Percentiles rank a stretch among this genome's conserved stretches.
These are phyloP conservation scores for Verbena officinalis DNA, from an alignment of 257 asterid genomes.

Conservation along the genomic window DNA sequence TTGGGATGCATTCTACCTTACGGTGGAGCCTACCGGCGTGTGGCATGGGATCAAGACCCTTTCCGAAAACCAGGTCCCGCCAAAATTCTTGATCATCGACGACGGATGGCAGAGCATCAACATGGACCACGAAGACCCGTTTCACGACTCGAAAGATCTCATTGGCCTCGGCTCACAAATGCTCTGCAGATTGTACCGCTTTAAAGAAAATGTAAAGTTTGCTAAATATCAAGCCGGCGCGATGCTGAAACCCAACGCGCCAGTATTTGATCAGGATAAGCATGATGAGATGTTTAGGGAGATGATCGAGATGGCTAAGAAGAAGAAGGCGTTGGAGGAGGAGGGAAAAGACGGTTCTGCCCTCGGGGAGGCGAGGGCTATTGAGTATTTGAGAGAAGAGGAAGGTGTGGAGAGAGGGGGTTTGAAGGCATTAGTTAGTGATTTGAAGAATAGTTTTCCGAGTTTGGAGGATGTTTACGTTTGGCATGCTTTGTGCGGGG, in stretches of 20 bases:
- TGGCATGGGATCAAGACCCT: slow-evolving; percentile 46
- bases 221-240: slow-evolving; percentile 39
- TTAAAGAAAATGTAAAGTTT: slow-evolving; percentile 47
- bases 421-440: slow-evolving; percentile 40
- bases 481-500: slow-evolving; percentile 59
- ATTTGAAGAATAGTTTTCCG: slow-evolving; percentile 37
- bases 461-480: slow-evolving; percentile 46
- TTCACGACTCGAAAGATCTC: slow-evolving; percentile 35
- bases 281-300: slow-evolving; percentile 37
- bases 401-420: slow-evolving; percentile 35
- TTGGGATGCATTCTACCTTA: slow-evolving; percentile 55
- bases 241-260: slow-evolving; percentile 37
- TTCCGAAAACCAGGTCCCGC: slow-evolving; percentile 34
- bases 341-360: slow-evolving; percentile 11
- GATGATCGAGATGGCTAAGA: slow-evolving; percentile 39
- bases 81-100: slow-evolving; percentile 43
- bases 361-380: slow-evolving; percentile 31
- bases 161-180: slow-evolving; percentile 43
- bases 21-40: slow-evolving; percentile 47
- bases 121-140: slow-evolving; percentile 48
- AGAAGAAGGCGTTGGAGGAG: slow-evolving; percentile 36
- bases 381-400: slow-evolving; percentile 32
- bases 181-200: slow-evolving; percentile 44
- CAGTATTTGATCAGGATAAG: slow-evolving; percentile 38
- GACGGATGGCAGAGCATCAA: slow-evolving; percentile 61